Evolutionary conservation across 129 eudicot genomes (phyloP).

Genomic region (Centella asiatica): DNA sequence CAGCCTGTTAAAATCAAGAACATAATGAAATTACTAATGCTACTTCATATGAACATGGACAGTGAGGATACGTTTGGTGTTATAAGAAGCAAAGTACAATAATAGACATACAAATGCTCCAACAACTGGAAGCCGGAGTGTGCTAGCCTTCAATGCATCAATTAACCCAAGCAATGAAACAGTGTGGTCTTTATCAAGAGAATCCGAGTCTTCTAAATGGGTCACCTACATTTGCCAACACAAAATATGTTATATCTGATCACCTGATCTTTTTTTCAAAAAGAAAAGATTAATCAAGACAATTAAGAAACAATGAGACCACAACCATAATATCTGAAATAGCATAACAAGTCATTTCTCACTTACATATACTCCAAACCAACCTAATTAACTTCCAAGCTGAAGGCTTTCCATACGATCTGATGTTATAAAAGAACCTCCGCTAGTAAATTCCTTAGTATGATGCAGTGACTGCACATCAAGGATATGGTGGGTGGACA

Average conservation of each 20-base stretch:
- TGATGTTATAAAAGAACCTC: no score
- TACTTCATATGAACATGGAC: background rate
- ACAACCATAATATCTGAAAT: no score
- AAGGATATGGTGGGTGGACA: no score
- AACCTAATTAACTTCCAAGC: no score
- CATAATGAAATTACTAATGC: background rate
- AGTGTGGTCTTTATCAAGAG: constrained; percentile 67
- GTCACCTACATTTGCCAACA: background rate
- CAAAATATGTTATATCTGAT: background rate
- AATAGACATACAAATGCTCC: constrained; percentile 60
- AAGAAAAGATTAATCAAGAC: no score
- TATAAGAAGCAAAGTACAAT: constrained; percentile 1
- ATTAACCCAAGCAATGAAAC: constrained; percentile 77
- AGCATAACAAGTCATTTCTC: no score
- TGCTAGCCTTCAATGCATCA: constrained; percentile 95
- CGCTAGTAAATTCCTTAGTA: no score
- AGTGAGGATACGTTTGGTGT: background rate
- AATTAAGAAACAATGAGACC: background rate
- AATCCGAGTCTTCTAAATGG: constrained; percentile 67
- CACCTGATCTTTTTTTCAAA: background rate
- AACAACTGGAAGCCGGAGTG: constrained; percentile 94
- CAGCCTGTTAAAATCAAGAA: constrained; percentile 40
- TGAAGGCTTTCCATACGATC: no score
- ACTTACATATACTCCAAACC: no score
- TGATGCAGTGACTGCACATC: no score